Percentiles rank a stretch among this genome's conserved stretches.
Conservation (phyloP, 208 protist species). For the Leishmania mexicana region DNA sequence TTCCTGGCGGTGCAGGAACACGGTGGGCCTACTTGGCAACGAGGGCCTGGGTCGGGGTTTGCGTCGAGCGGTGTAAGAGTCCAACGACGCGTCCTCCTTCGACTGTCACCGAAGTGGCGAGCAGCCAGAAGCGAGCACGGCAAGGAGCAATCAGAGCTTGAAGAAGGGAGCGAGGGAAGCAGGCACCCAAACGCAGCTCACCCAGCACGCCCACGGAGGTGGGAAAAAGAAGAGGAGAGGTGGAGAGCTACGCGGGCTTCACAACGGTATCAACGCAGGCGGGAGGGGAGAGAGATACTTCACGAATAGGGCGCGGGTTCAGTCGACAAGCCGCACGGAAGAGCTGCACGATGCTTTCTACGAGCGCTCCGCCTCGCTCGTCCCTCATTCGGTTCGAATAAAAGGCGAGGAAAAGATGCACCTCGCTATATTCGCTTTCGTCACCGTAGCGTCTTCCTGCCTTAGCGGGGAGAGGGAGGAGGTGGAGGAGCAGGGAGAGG, state of each 20-base stretch:
- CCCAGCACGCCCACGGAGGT: background rate
- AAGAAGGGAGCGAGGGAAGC: background rate
- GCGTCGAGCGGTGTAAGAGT: background rate
- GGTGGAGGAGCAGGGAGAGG: too few species aligned
- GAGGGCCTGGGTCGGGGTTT: background rate
- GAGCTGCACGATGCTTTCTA: too few species aligned
- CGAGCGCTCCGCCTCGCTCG: background rate
- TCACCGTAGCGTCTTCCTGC: too few species aligned
- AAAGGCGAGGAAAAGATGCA: background rate
- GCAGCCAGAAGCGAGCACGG: background rate
- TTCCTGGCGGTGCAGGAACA: background rate
- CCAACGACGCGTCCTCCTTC: background rate
- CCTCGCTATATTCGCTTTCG: background rate
- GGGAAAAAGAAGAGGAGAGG: background rate
- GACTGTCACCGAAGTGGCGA: background rate
- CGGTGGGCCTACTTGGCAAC: background rate
- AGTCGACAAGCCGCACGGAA: background rate
- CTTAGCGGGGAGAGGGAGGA: too few species aligned
- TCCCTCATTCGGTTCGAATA: background rate
- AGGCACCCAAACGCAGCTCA: background rate
- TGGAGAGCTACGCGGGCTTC: background rate
- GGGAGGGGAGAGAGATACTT: background rate
- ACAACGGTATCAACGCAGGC: background rate
- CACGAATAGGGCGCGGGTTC: too few species aligned
- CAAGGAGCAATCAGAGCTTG: background rate